phyloP scores from a whole-genome alignment of 2,329 filamentous ascomycete species.

The Trichoderma asperellum region DNA sequence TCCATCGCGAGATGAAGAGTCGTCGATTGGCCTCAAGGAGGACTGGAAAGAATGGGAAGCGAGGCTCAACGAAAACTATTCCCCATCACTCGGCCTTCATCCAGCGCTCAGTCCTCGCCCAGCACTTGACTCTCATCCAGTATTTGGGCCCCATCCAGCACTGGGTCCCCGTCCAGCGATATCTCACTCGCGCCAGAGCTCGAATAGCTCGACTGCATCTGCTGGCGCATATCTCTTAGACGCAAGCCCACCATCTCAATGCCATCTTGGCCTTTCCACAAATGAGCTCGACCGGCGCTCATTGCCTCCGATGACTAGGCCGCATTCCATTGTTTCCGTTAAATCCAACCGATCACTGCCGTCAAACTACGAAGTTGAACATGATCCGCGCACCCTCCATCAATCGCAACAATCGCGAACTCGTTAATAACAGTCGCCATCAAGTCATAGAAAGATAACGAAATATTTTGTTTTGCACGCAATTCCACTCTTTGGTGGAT shows the following conservation, averaged over 20 bases:
- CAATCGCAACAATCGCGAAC: neutral
- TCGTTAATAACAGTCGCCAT: neutral
- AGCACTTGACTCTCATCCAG: slow-evolving; percentile 36
- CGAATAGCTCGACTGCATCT: slow-evolving; percentile 5
- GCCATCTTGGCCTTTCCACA: neutral
- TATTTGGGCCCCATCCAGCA: slow-evolving; percentile 30
- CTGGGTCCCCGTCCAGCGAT: slow-evolving; percentile 38
- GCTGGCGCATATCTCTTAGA: slow-evolving; percentile 9
- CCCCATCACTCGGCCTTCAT: slow-evolving; percentile 37
- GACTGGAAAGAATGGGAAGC: slow-evolving; percentile 50
- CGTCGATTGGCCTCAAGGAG: slow-evolving; percentile 33
- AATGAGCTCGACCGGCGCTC: slow-evolving; percentile 13
- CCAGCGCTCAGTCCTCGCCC: slow-evolving; percentile 30
- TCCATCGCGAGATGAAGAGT: slow-evolving; percentile 21
- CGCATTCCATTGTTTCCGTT: slow-evolving; percentile 12
- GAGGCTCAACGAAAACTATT: slow-evolving; percentile 38
- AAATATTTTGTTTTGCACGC: neutral
- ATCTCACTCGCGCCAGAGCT: neutral
- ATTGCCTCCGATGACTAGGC: slow-evolving; percentile 5
- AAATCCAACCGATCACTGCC: slow-evolving; percentile 5
- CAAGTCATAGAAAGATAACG: neutral
- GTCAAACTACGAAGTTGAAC: neutral
- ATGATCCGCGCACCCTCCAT: neutral
- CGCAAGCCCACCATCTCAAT: neutral
- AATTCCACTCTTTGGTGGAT: neutral